phyloP scores from a whole-genome alignment of 2,329 filamentous ascomycete species.

The Ophiostoma ips region DNA sequence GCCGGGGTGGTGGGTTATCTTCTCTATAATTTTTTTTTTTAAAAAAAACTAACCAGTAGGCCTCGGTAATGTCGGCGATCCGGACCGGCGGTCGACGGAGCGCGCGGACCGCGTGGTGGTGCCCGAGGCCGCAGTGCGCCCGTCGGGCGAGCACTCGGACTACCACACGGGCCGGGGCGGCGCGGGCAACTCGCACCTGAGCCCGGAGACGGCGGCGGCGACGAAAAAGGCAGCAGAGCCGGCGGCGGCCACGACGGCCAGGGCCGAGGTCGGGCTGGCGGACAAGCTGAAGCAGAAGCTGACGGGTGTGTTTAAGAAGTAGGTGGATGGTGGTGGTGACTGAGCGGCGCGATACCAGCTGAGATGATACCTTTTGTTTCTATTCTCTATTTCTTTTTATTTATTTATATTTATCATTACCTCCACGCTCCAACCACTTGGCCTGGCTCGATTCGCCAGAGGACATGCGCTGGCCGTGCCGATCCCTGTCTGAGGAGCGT shows the following conservation, averaged over 20 bases:
- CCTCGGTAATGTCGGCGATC: conserved; percentile 44
- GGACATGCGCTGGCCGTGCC: too few relatives aligned
- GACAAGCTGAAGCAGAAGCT: conserved; percentile 46
- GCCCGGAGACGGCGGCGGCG: conserved; percentile 13
- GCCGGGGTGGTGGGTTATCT: conserved; percentile 37
- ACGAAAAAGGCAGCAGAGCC: conserved; percentile 19
- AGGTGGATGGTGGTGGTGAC: background rate
- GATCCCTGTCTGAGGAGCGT: too few relatives aligned
- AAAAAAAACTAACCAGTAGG: conserved; percentile 24
- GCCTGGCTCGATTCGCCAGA: too few relatives aligned
- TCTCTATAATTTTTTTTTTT: conserved; percentile 1
- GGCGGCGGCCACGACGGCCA: background rate
- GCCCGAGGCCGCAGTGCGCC: conserved; percentile 37
- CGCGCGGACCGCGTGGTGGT: conserved; percentile 39
- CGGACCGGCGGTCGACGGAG: conserved; percentile 19
- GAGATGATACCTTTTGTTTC: conserved; percentile 8
- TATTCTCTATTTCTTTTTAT: background rate
- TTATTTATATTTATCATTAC: background rate
- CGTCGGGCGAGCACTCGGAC: conserved; percentile 32
- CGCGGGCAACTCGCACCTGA: conserved; percentile 39
- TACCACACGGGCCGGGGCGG: conserved; percentile 48
- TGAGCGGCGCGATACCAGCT: background rate
- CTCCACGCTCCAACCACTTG: background rate
- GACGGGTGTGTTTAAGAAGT: conserved; percentile 36
- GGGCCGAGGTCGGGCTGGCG: conserved; percentile 29